phyloP scores from a whole-genome alignment of 495 filamentous ascomycete genomes.

The Penicillium simplicissimum region DNA sequence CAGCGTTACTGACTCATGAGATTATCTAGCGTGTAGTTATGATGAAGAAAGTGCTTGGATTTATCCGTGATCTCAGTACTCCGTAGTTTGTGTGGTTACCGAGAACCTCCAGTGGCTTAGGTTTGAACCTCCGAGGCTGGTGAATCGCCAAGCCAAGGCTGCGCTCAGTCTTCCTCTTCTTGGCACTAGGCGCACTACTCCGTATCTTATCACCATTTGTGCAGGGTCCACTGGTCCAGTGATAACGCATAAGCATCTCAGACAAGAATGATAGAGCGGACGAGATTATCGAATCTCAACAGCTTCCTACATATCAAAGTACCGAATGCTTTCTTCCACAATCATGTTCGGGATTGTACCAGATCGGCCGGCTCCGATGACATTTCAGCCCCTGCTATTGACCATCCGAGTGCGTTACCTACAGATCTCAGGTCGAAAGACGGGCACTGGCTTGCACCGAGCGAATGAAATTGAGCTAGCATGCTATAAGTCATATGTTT shows the following conservation, averaged over 20 bases:
- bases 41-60: background rate
- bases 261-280: slow-evolving; percentile 11
- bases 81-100: background rate
- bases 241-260: slow-evolving; percentile 23
- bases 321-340: background rate
- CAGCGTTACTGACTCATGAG: background rate
- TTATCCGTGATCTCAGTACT: background rate
- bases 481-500: background rate
- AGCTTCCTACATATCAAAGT: background rate
- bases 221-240: slow-evolving; percentile 10
- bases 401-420: background rate
- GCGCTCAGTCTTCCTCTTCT: slow-evolving; percentile 9
- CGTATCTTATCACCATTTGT: slow-evolving; percentile 18
- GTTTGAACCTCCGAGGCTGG: background rate
- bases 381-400: background rate
- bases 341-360: background rate
- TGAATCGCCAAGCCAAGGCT: slow-evolving; percentile 14
- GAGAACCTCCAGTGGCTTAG: too few relatives aligned
- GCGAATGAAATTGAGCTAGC: background rate
- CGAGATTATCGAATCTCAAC: background rate
- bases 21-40: background rate
- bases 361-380: background rate
- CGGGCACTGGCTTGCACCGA: background rate
- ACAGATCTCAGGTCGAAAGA: background rate
- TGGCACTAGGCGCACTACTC: slow-evolving; percentile 2